phyloP scores from a whole-genome alignment of 805 yeast genomes.

The Ogataea salicorniae region DNA sequence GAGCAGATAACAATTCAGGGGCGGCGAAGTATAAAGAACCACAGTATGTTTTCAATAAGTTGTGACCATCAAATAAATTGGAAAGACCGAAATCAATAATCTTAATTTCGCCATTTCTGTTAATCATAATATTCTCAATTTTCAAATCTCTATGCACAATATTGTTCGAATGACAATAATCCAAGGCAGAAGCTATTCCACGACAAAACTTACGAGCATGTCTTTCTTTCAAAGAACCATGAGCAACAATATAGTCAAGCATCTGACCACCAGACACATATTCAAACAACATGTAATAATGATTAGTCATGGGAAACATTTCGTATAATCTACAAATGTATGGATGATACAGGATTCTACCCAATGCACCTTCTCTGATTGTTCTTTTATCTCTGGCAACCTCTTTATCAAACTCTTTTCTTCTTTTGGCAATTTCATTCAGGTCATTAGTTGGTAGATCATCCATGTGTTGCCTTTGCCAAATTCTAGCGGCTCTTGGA shows the following conservation, averaged over 20 bases:
- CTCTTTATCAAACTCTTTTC: slow-evolving; percentile 74
- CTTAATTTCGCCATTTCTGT: slow-evolving; percentile 88
- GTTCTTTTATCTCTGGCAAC: slow-evolving; percentile 88
- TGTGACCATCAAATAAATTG: slow-evolving; percentile 68
- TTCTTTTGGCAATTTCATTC: slow-evolving; percentile 53
- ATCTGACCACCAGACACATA: slow-evolving; percentile 96
- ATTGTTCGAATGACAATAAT: slow-evolving; percentile 88
- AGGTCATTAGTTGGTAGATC: slow-evolving; percentile 62
- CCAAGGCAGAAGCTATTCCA: slow-evolving; percentile 89
- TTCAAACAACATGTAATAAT: slow-evolving; percentile 94
- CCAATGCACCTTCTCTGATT: slow-evolving; percentile 91
- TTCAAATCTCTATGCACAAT: slow-evolving; percentile 96
- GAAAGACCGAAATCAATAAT: slow-evolving; percentile 95
- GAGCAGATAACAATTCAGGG: slow-evolving; percentile 89
- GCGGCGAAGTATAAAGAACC: slow-evolving; percentile 98
- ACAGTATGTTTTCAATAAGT: slow-evolving; percentile 85
- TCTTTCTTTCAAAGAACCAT: slow-evolving; percentile 88
- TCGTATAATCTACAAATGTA: slow-evolving; percentile 88
- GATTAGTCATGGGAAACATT: slow-evolving; percentile 94
- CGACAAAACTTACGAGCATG: slow-evolving; percentile 94
- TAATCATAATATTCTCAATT: slow-evolving; percentile 93
- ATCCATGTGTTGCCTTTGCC: slow-evolving; percentile 64
- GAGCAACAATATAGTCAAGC: slow-evolving; percentile 94
- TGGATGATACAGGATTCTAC: slow-evolving; percentile 84
- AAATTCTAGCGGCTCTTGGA: slow-evolving; percentile 78